Evolutionary conservation across 140 eudicot species (phyloP), one percentile per base, ranked within the genome.

Genomic region (Flaveria floridana): DNA sequence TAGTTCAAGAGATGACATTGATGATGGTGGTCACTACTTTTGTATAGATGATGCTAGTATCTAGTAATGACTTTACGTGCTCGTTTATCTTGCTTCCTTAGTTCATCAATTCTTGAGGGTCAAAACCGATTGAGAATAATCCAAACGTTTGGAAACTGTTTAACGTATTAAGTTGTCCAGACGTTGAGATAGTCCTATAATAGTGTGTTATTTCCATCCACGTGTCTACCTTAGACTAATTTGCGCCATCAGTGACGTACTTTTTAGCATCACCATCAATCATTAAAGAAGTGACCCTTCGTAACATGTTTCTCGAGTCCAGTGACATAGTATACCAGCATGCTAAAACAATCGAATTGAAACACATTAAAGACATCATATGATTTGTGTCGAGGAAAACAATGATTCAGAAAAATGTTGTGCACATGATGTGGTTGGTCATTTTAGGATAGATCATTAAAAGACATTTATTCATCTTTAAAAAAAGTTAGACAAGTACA

Each of bases 371-470:
- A 2, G 53, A 6, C 3, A 2, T 55, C 62, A 6, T 55, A 55
- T 7, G 47, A 28, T 16, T 25, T 44, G 30, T 7, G 21, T 41
- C 55, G 20, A 66, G 20, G 63, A 14, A 15, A 42, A 51, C 5
- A 55, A 18, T 19, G 11, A 56, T 11, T 55, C 10, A 41, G 6
- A 37, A 48, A 47, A 50, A 16, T 18, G 53, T 64, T 65, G 65
- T 66, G 56, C 80, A 76, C 73, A 76, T 65, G 79, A 28, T 52
- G 68, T 66, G 53, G 73, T 30, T 26, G 66, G 39, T 15, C 39
- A 50, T 34, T 34, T 23, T 42, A 10, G 20, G 9, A 42, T n/a
- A 23, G 15, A 9, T 5, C 19, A 37, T n/a, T 16, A 6, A 10
- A 70, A 25, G 9, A n/a, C 57, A n/a, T 25, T n/a, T 30, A 34